Evolutionary conservation across 176 grass and related monocot genomes (phyloP).

Genomic region (Musa beccarii): DNA sequence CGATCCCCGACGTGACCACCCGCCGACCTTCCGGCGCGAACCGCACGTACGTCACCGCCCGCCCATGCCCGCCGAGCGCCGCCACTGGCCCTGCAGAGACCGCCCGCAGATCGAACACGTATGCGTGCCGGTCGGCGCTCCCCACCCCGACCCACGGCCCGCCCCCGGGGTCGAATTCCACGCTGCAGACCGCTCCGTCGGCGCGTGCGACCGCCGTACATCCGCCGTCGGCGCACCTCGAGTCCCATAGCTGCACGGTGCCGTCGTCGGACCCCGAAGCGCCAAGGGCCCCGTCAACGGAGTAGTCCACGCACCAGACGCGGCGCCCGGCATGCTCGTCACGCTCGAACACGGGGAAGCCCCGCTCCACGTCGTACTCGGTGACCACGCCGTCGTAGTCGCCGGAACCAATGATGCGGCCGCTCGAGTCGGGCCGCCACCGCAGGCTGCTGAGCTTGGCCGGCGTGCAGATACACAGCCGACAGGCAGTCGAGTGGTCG

Average conservation of each 20-base stretch:
- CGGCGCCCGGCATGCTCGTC: constrained; percentile 79
- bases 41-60: constrained; percentile 74
- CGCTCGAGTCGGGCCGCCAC: constrained; percentile 32
- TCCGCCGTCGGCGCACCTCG: constrained; percentile 5
- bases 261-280: constrained; percentile 81
- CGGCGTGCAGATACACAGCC: constrained; percentile 67
- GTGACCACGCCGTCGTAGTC: constrained; percentile 97
- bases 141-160: constrained; percentile 61
- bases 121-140: constrained; percentile 60
- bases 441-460: constrained; percentile 95
- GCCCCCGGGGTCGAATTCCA: constrained; percentile 16
- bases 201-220: background rate
- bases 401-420: constrained; percentile 38
- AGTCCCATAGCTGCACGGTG: constrained; percentile 73
- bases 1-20: constrained; percentile 65
- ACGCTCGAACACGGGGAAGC: constrained; percentile 42
- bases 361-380: constrained; percentile 70
- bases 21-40: constrained; percentile 32
- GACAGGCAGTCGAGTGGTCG: constrained; percentile 14
- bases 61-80: constrained; percentile 44
- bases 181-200: constrained; percentile 8
- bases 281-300: constrained; percentile 25
- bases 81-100: constrained; percentile 44
- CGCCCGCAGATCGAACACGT: constrained; percentile 64
- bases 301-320: constrained; percentile 85